Conservation (phyloP, 1,284 basidiomycete species). For the Exsudoporus floridanus region DNA sequence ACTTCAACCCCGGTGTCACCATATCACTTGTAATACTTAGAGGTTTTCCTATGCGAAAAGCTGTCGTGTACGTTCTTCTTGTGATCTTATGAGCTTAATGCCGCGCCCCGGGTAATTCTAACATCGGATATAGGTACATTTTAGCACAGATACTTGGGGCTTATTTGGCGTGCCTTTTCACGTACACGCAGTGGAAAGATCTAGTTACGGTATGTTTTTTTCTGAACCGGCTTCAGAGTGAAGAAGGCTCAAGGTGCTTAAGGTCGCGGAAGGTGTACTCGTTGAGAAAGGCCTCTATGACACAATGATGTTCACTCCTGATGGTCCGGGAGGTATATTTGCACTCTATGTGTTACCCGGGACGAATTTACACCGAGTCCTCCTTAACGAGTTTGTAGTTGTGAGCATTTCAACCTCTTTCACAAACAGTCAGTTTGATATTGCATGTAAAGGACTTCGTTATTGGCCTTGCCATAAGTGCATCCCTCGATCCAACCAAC, state of each 20-base stretch:
- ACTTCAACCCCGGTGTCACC: slow-evolving; percentile 64
- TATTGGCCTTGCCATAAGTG: slow-evolving; percentile 58
- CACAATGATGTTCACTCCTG: slow-evolving; percentile 52
- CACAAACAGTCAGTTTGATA: slow-evolving; percentile 3
- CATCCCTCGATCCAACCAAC: slow-evolving; percentile 62
- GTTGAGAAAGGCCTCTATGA: slow-evolving; percentile 41
- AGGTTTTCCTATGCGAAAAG: slow-evolving; percentile 57
- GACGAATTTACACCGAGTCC: slow-evolving; percentile 50
- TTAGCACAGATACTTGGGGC: slow-evolving; percentile 61
- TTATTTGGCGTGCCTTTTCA: slow-evolving; percentile 56
- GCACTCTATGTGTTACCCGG: slow-evolving; percentile 52
- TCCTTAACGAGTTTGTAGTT: slow-evolving; percentile 66
- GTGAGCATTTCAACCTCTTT: slow-evolving; percentile 39
- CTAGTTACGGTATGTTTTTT: slow-evolving; percentile 40
- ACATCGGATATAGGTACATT: slow-evolving; percentile 49
- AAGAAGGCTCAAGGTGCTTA: neutral
- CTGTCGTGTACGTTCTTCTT: slow-evolving; percentile 41
- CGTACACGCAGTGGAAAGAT: slow-evolving; percentile 63
- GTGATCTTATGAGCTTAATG: neutral
- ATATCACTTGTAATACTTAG: slow-evolving; percentile 53
- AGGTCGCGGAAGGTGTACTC: slow-evolving; percentile 45
- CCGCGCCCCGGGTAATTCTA: slow-evolving; percentile 1
- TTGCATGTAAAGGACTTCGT: slow-evolving; percentile 58
- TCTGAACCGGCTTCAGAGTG: neutral
- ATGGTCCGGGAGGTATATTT: slow-evolving; percentile 64